Base-by-base conservation (phyloP, 345 rosid species). In the Citrus cavaleriei region DNA sequence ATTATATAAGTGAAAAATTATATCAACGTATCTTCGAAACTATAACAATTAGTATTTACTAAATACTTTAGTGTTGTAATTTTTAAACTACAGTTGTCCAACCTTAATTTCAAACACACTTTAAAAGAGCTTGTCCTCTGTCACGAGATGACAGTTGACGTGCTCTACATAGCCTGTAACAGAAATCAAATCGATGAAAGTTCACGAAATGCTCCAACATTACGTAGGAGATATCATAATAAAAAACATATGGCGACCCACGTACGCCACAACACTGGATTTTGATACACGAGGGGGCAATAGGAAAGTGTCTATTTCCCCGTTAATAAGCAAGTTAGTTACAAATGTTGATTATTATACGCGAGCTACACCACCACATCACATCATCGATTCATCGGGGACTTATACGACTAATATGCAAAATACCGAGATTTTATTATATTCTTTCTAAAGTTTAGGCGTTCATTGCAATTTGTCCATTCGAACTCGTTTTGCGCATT, bases 31-130 rank as follows among this genome's bases (percentile, higher is more conserved):
- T 30, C 0, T 30, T 30, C 0, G 0, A 30, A 30, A 30, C 0
- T 30, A 30, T 0, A 30, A 30, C 0, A 30, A 0, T 3, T 0
- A 30, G 0, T 3, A 0, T 30, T 30, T 30, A 3, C 0, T 0
- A 30, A 30, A 30, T 0, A 3, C 0, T 30, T 30, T 30, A 30
- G 0, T 30, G 0, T 0, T 3, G 0, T 3, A 30, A 0, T 0
- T 30, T 30, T 30, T 30, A 30, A 30, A 0, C 0, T 30, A 30
- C 0, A 30, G 2, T 0, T 30, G 0, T 30, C 4, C 0, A 30
- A 30, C 0, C 0, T 30, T 0, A 30, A 30, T 30, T 30, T 0
- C 4, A 30, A 30, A 30, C 0, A 0, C 4, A 30, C 0, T 0
- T 8, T 1, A 38, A 38, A 0, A 0, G 40, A 38, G 2, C 10